phyloP scores from a whole-genome alignment of 2,329 filamentous ascomycete genomes.

The Bertia moriformis region DNA sequence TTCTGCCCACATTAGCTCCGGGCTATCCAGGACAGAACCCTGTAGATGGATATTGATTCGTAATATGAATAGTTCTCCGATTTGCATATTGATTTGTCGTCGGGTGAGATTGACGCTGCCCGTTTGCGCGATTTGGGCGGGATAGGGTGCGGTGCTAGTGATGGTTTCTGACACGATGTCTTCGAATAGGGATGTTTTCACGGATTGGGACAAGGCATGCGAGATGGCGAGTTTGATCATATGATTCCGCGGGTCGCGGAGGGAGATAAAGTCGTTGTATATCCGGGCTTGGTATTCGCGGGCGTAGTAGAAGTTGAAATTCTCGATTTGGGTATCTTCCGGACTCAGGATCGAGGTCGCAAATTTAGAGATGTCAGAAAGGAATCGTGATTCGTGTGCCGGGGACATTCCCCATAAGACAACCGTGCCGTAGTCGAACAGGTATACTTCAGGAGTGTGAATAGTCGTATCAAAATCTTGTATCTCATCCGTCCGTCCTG shows the following conservation, averaged over 20 bases:
- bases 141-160: conserved; percentile 81
- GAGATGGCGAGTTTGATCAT: conserved; percentile 97
- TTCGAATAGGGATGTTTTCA: conserved; percentile 80
- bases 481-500: conserved; percentile 15
- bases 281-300: conserved; percentile 94
- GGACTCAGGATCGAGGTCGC: conserved; percentile 77
- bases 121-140: conserved; percentile 79
- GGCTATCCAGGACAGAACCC: conserved; percentile 87
- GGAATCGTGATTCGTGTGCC: conserved; percentile 75
- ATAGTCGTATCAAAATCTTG: conserved; percentile 75
- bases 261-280: conserved; percentile 97
- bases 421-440: conserved; percentile 94
- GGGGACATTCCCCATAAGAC: conserved; percentile 97
- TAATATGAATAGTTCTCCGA: conserved; percentile 93
- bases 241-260: conserved; percentile 87
- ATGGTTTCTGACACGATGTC: conserved; percentile 90
- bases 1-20: conserved; percentile 96
- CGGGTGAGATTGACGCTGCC: conserved; percentile 82
- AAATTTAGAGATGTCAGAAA: conserved; percentile 89
- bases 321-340: conserved; percentile 86
- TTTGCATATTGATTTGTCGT: conserved; percentile 96
- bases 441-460: conserved; percentile 84
- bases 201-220: conserved; percentile 68
- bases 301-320: conserved; percentile 99
- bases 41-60: conserved; percentile 97